phyloP scores from a whole-genome alignment of 306 rosid species.

The Quercus ilex region DNA sequence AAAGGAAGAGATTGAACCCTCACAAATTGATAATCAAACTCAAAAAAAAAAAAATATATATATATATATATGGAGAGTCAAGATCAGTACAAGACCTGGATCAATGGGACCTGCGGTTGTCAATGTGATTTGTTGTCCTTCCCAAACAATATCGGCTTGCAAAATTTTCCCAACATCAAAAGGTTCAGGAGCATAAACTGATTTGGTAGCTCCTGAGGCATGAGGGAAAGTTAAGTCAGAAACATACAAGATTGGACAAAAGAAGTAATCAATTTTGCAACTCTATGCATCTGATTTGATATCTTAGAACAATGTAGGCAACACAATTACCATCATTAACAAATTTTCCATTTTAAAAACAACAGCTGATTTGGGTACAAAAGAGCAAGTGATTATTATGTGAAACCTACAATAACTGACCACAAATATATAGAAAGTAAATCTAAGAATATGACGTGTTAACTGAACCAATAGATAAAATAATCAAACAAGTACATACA shows the following conservation, averaged over 20 bases:
- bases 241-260: neutral
- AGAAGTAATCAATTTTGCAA: neutral
- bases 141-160: slow-evolving; percentile 58
- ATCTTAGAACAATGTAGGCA: neutral
- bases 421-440: neutral
- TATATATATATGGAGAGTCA: neutral
- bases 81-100: slow-evolving; percentile 56
- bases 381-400: neutral
- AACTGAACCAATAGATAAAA: neutral
- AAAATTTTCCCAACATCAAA: slow-evolving; percentile 73
- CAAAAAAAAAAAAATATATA: neutral
- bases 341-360: neutral
- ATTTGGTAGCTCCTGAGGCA: slow-evolving; percentile 72
- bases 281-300: neutral
- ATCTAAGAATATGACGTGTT: neutral
- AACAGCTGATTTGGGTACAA: neutral
- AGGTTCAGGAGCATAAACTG: slow-evolving; percentile 86
- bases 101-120: slow-evolving; percentile 78
- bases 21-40: slow-evolving; percentile 6
- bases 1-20: slow-evolving; percentile 2
- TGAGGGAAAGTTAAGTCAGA: slow-evolving; percentile 15
- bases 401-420: neutral
- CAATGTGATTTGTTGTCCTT: slow-evolving; percentile 42
- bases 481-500: neutral
- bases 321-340: slow-evolving; percentile 1